A percentile compares a stretch with the other conserved stretches of the same genome.
These are phyloP conservation scores for Melampsora americana DNA, from an alignment of 1,284 basidiomycete species.

Conservation along the genomic window DNA sequence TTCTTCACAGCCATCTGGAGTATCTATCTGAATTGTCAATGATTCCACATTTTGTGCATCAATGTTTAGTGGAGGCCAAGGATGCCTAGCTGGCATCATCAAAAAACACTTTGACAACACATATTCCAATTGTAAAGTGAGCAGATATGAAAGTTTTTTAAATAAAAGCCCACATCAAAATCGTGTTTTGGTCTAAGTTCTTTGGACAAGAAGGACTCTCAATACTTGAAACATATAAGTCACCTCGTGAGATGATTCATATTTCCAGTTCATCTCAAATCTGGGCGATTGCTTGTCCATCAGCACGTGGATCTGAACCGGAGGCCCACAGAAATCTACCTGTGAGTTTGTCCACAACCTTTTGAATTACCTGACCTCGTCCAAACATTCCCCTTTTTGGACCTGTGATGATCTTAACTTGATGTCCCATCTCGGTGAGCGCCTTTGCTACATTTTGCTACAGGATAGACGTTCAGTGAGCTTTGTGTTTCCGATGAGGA, in stretches of 20 bases:
- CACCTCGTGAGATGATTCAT: too few relatives aligned
- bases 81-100: too few relatives aligned
- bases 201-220: too few relatives aligned
- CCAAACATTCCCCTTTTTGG: conserved; percentile 72
- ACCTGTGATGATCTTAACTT: conserved; percentile 65
- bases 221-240: too few relatives aligned
- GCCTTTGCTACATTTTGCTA: conserved; percentile 49
- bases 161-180: too few relatives aligned
- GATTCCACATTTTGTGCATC: neutral
- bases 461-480: neutral
- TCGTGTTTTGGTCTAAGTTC: too few relatives aligned
- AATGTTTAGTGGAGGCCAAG: neutral
- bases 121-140: too few relatives aligned
- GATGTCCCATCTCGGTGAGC: conserved; percentile 75
- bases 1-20: too few relatives aligned
- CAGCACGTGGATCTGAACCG: conserved; percentile 78
- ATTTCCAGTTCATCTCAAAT: conserved; percentile 45
- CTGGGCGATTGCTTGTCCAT: conserved; percentile 51
- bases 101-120: too few relatives aligned
- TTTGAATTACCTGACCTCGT: conserved; percentile 64
- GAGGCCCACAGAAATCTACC: conserved; percentile 70
- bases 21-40: neutral
- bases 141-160: too few relatives aligned
- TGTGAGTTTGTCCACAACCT: conserved; percentile 20
- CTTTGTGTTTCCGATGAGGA: neutral